Percentiles rank a stretch among this genome's conserved stretches.
These are phyloP conservation scores for Claviceps humidiphila DNA, from an alignment of 2,329 filamentous ascomycete species.

Conservation along the genomic window DNA sequence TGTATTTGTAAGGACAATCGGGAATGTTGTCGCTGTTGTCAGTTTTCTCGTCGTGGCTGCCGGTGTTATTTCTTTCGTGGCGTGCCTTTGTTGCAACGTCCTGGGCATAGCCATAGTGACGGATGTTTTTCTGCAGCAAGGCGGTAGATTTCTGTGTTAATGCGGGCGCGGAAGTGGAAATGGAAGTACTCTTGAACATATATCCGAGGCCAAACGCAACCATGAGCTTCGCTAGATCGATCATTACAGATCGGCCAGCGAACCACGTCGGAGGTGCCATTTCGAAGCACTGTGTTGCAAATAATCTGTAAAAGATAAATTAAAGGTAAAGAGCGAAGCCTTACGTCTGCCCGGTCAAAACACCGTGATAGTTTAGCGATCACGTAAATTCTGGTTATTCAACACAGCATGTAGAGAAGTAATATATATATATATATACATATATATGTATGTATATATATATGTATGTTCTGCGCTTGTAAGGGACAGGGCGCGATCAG, in stretches of 20 bases:
- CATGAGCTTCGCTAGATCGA: not conserved
- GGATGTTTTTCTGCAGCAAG: not conserved
- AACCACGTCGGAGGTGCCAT: not conserved
- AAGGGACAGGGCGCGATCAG: too few relatives aligned
- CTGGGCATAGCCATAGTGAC: slow-evolving; percentile 1
- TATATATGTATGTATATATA: too few relatives aligned
- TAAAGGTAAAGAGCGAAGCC: too few relatives aligned
- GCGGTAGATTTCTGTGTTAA: not conserved
- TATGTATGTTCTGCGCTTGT: too few relatives aligned
- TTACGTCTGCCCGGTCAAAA: too few relatives aligned
- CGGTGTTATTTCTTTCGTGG: too few relatives aligned
- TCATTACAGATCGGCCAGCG: not conserved
- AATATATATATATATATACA: too few relatives aligned
- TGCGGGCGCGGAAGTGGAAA: not conserved
- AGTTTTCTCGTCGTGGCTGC: too few relatives aligned
- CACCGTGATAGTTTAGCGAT: too few relatives aligned
- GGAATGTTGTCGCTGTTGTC: not conserved
- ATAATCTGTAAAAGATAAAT: too few relatives aligned
- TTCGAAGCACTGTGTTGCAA: not conserved
- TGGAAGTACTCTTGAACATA: not conserved
- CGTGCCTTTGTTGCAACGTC: not conserved
- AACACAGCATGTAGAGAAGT: too few relatives aligned
- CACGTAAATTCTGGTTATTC: too few relatives aligned
- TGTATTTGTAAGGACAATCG: slow-evolving; percentile 8
- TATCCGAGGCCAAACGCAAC: slow-evolving; percentile 2